Evolutionary conservation across 495 filamentous ascomycete genomes (phyloP), one percentile per base, ranked within the genome.

Genomic region (Hypomontagnella submonticulosa): DNA sequence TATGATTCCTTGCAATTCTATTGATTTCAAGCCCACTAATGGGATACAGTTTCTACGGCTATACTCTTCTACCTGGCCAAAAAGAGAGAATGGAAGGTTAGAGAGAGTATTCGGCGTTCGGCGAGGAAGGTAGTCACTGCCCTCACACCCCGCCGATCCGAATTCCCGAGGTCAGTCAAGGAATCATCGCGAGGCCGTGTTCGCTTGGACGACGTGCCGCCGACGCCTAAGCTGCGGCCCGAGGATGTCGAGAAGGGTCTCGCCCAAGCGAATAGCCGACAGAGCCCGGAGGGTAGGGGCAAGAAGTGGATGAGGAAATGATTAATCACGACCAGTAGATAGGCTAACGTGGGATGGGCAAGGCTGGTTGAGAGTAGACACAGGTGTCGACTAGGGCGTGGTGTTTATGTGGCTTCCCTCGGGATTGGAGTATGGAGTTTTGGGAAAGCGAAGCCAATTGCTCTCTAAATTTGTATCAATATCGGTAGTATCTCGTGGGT

Each of bases 21-120:
- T 20, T 11, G 13, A 33, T 11, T 32, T 52, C 34, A 36, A 43
- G 36, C 20, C 7, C 23, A 32, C 71, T 73, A 66, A 74, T 46
- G 40, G 18, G n/a, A 13, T 34, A 15, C 30, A 86, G 84, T 83
- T 47, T 73, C 75, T 8, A 81, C 68, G 34, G 77, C 79, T 1
- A 73, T 80, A 0, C 79, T 86, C 23, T 86, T 80, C 67, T 86
- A 79, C 69, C 33, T 84, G 27, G 83, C 84, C 5, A 86, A 86
- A 75, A 85, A 85, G 75, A 76, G 78, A 27, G 82, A 83, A 57
- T 86, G 84, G 84, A 83, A 79, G 32, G 71, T 86, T 48, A 77
- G 79, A 20, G 81, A 83, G 69, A 83, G 73, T 12, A 74, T 86
- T 20, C 79, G 83, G 46, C 76, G 76, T 41, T 86, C 84, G 7